Percentiles rank a stretch among this genome's conserved stretches.
phyloP scores from a whole-genome alignment of 139 green algal species.

The Chlorella sp. region DNA sequence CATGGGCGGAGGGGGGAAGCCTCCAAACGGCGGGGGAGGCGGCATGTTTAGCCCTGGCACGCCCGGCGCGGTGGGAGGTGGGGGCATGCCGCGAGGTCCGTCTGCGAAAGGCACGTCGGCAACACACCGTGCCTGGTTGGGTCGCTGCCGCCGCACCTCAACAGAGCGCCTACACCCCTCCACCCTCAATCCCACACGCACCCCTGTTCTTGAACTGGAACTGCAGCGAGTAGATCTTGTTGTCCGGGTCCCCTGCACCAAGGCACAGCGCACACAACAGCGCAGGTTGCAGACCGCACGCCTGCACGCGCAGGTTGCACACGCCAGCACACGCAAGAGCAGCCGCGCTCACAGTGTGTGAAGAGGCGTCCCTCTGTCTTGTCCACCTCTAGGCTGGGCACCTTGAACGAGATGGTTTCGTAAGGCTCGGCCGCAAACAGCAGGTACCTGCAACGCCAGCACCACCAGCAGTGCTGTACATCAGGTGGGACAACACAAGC shows the following conservation, averaged over 20 bases:
- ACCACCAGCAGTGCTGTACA: neutral
- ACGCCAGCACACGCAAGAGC: neutral
- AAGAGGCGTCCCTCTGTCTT: constrained; percentile 78
- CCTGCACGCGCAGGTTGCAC: neutral
- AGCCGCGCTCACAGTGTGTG: constrained; percentile 63
- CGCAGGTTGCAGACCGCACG: neutral
- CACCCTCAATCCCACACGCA: too few species aligned
- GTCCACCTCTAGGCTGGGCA: constrained; percentile 83
- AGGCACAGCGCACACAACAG: neutral
- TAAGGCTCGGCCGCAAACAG: constrained; percentile 97
- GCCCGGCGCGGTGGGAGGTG: neutral
- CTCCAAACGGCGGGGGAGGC: neutral
- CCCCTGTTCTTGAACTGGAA: constrained; percentile 59
- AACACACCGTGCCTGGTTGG: neutral
- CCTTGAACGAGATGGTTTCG: constrained; percentile 95
- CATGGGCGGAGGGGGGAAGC: neutral
- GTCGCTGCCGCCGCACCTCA: neutral
- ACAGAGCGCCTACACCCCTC: neutral
- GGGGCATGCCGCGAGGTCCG: neutral
- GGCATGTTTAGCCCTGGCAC: neutral
- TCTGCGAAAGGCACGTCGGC: neutral
- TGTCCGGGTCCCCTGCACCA: constrained; percentile 65
- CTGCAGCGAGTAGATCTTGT: constrained; percentile 81
- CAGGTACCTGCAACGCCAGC: constrained; percentile 63
- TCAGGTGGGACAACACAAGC: neutral